These are phyloP conservation scores for Zoysia japonica DNA, from an alignment of 176 grass and related monocot genomes.

Conservation along the genomic window DNA sequence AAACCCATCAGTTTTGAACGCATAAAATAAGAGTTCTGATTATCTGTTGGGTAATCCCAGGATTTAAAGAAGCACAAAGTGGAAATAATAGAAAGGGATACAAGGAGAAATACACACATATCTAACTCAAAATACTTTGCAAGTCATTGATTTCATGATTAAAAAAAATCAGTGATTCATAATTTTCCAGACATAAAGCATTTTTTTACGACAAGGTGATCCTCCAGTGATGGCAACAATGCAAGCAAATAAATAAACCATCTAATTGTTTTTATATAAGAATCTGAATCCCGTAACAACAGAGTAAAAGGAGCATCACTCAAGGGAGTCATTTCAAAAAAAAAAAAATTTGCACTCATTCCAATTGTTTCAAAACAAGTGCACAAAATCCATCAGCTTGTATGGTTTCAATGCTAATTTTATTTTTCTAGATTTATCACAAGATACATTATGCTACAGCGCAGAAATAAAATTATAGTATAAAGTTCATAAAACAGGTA, in stretches of 20 bases:
- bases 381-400: not conserved
- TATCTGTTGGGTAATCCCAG: not conserved
- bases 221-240: not conserved
- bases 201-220: not conserved
- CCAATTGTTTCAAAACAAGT: not conserved
- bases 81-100: not conserved
- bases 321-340: not conserved
- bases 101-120: not conserved
- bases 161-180: not conserved
- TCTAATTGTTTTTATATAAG: not conserved
- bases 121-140: not conserved
- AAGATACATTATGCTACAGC: not conserved
- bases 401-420: not conserved
- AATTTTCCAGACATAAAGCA: not conserved
- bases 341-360: not conserved
- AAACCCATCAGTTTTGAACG: constrained; percentile 11
- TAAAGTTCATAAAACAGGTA: not conserved
- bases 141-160: not conserved
- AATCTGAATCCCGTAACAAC: not conserved
- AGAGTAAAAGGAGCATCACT: not conserved
- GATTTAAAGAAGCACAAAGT: not conserved
- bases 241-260: not conserved
- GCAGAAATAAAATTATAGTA: not conserved
- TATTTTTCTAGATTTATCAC: not conserved
- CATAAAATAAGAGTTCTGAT: not conserved